Evolutionary conservation across 257 asterid species (phyloP), one percentile per base, ranked within the genome.

Genomic region (Striga asiatica): DNA sequence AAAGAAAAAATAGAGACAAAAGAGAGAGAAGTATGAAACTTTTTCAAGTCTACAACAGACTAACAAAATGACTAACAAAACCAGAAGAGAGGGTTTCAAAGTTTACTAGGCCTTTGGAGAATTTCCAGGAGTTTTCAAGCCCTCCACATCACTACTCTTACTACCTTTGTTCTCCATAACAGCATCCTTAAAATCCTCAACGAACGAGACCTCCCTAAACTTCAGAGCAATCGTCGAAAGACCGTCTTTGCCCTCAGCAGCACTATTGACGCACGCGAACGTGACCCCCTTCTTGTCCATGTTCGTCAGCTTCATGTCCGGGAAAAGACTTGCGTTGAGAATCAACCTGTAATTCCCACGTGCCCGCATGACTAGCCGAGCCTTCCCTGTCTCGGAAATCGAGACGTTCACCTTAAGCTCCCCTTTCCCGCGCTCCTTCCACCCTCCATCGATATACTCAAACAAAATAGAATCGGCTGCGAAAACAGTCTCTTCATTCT

Each of bases 361-460:
- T 1, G 95, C 76, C 63, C 97, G 72, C 98, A 91, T 91, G 27
- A 87, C 59, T 11, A 91, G 89, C 50, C 98, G 79, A 7, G 84
- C 92, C 69, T 76, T 87, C 48, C 72, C 82, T 0, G 76, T 56
- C 68, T 69, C 93, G 4, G 71, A 14, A 48, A 80, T 71, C 3
- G 85, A 56, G 29, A 77, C 71, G 60, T 89, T 89, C 47, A 89
- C 78, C 71, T 81, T 89, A 55, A 89, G 71, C 64, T 89, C 97
- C 12, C 97, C 97, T 71, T 89, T 89, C 22, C 97, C 97, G 10
- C 97, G 70, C 71, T 89, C 97, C 77, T 83, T 89, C 95, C 97
- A 89, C 3, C 67, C 32, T 43, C 89, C 95, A 58, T 76, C 95
- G 12, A 58, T 53, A 56, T 46, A 89, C 69, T 83, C 97, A 55